A percentile compares a stretch with the other conserved stretches of the same genome.
Evolutionary conservation across 768 basidiomycete species (phyloP).

Genomic region (Pleurotus eryngii): DNA sequence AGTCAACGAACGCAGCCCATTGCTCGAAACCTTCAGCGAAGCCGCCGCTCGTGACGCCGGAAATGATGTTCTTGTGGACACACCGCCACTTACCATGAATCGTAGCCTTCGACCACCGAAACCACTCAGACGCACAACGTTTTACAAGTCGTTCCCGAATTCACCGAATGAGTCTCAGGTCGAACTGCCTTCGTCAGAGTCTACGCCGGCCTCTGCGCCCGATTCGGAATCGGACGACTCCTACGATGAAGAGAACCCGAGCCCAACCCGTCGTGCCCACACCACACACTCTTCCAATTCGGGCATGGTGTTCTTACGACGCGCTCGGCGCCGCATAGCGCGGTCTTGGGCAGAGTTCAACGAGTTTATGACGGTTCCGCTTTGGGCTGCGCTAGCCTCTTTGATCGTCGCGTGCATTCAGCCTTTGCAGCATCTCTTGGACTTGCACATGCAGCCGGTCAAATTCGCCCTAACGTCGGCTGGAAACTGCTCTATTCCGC

Average conservation of each 20-base stretch:
- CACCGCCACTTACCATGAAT: conserved; percentile 5
- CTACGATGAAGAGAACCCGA: conserved; percentile 12
- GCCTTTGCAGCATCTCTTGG: conserved; percentile 71
- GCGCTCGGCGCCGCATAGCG: conserved; percentile 19
- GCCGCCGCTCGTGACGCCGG: conserved; percentile 12
- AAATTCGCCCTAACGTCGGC: conserved; percentile 65
- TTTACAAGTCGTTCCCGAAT: conserved; percentile 69
- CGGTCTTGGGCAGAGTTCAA: conserved; percentile 41
- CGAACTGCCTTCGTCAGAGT: conserved; percentile 29
- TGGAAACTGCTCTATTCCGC: conserved; percentile 79
- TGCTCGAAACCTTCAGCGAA: conserved; percentile 28
- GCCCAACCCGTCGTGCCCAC: neutral
- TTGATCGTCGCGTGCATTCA: conserved; percentile 74
- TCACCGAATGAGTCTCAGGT: conserved; percentile 40
- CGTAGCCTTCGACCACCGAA: conserved; percentile 10
- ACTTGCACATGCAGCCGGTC: conserved; percentile 58
- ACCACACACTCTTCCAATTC: neutral
- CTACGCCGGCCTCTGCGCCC: conserved; percentile 6
- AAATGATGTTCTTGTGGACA: conserved; percentile 3
- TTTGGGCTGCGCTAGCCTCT: conserved; percentile 76
- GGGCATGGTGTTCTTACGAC: conserved; percentile 14
- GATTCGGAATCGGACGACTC: conserved; percentile 21
- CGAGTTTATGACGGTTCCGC: conserved; percentile 85
- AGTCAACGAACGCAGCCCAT: conserved; percentile 31
- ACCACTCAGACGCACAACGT: conserved; percentile 29